Evolutionary conservation across 23 red algal genomes (phyloP).

Genomic region (Gracilaria domingensis): DNA sequence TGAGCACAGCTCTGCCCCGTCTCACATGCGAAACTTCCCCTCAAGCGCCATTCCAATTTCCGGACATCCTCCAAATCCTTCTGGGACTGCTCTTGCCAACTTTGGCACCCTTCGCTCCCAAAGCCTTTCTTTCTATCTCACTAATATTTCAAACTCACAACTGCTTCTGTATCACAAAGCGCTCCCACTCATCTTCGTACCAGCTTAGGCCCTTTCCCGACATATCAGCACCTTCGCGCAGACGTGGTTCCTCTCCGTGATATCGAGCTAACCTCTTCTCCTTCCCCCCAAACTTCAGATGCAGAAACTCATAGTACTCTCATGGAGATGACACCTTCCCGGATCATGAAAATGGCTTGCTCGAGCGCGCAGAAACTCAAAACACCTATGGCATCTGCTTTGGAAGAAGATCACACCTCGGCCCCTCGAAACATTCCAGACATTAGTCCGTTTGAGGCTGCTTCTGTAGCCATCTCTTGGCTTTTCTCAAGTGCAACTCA

Average conservation of each 20-base stretch:
- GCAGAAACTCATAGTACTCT: background rate
- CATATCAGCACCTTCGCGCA: background rate
- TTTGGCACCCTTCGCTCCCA: background rate
- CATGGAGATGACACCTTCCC: background rate
- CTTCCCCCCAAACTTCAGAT: background rate
- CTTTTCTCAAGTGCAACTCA: background rate
- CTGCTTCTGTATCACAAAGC: background rate
- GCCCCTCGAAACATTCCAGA: background rate
- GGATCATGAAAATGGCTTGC: background rate
- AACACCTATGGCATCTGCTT: background rate
- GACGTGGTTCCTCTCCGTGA: background rate
- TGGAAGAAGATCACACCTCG: background rate
- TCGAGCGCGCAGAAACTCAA: background rate
- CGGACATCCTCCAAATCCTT: background rate
- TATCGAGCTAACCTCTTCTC: background rate
- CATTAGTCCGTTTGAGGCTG: background rate
- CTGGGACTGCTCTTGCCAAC: background rate
- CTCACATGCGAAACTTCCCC: background rate
- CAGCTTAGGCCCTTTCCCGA: background rate
- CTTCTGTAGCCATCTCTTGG: background rate
- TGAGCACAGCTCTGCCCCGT: background rate
- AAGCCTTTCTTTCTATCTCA: background rate
- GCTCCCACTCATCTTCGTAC: background rate
- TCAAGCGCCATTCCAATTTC: background rate
- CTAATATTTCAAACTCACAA: background rate